Percentiles rank a stretch among this genome's conserved stretches.
Conservation (phyloP, 2,329 filamentous ascomycete species). For the Fusarium oligoseptatum region DNA sequence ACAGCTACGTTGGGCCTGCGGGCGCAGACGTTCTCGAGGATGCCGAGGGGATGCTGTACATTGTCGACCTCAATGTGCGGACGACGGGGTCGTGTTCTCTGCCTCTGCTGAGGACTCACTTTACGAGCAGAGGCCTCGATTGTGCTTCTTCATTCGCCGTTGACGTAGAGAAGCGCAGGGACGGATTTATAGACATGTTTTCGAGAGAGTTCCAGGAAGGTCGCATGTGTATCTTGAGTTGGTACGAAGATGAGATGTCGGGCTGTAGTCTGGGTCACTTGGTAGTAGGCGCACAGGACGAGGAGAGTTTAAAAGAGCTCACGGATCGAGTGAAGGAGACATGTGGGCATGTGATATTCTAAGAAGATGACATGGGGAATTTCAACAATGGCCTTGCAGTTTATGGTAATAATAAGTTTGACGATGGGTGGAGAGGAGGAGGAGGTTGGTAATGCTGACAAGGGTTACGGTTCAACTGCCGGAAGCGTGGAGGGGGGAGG, state of each 20-base stretch:
- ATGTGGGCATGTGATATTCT: slow-evolving; percentile 50
- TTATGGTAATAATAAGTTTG: neutral
- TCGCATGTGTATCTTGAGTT: slow-evolving; percentile 49
- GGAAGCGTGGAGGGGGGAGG: neutral
- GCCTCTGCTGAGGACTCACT: slow-evolving; percentile 48
- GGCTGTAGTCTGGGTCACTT: slow-evolving; percentile 48
- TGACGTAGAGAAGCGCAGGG: slow-evolving; percentile 33
- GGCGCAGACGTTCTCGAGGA: slow-evolving; percentile 52
- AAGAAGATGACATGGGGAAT: slow-evolving; percentile 4
- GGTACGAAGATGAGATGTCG: slow-evolving; percentile 49
- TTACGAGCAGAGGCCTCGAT: slow-evolving; percentile 44
- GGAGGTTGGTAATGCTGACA: slow-evolving; percentile 1
- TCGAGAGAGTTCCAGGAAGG: slow-evolving; percentile 43
- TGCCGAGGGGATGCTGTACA: slow-evolving; percentile 31
- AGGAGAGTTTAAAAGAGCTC: slow-evolving; percentile 32
- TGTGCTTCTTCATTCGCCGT: slow-evolving; percentile 50
- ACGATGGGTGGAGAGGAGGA: neutral
- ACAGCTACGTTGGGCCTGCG: slow-evolving; percentile 51
- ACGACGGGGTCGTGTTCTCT: slow-evolving; percentile 50
- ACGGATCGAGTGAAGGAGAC: slow-evolving; percentile 45
- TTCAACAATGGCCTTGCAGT: neutral
- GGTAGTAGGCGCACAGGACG: slow-evolving; percentile 48
- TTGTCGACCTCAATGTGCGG: slow-evolving; percentile 53
- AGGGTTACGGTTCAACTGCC: neutral
- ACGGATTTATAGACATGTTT: slow-evolving; percentile 47